Evolutionary conservation across 1,139 yeast genomes (phyloP).

Genomic region (Zygoascus sp.): DNA sequence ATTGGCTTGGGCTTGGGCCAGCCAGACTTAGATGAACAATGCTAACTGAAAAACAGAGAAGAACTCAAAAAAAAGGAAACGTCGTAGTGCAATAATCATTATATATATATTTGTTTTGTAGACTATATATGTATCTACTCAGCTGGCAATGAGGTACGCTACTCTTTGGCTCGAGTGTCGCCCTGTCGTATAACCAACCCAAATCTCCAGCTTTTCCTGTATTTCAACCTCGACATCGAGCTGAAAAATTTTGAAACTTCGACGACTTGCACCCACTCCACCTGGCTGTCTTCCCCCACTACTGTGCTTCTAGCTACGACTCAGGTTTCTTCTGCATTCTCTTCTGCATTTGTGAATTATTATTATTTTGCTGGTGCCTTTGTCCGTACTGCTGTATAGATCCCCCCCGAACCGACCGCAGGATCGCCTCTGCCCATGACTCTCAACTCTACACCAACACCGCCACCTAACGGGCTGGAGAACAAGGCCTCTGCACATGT

Average conservation of each 20-base stretch:
- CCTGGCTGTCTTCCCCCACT: too few relatives aligned
- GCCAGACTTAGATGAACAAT: too few relatives aligned
- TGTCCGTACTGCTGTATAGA: neutral
- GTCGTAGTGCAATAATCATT: neutral
- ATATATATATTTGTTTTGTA: neutral
- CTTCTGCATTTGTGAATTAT: neutral
- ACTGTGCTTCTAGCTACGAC: too few relatives aligned
- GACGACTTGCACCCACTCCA: too few relatives aligned
- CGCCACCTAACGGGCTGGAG: neutral
- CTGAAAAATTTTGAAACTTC: neutral
- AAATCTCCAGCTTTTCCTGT: too few relatives aligned
- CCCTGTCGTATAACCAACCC: too few relatives aligned
- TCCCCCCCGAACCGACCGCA: neutral
- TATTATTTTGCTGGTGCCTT: neutral
- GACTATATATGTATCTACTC: too few relatives aligned
- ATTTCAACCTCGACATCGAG: neutral
- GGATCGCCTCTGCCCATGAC: too few relatives aligned
- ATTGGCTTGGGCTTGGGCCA: too few relatives aligned
- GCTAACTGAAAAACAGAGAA: conserved; percentile 21
- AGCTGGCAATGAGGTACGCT: too few relatives aligned
- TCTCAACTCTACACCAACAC: neutral
- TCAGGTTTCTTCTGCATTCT: neutral
- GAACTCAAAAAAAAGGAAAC: conserved; percentile 25
- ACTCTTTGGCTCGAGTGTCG: too few relatives aligned
- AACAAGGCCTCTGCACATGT: neutral